phyloP scores from a whole-genome alignment of 2,329 filamentous ascomycete genomes.

The Beauveria sp. region DNA sequence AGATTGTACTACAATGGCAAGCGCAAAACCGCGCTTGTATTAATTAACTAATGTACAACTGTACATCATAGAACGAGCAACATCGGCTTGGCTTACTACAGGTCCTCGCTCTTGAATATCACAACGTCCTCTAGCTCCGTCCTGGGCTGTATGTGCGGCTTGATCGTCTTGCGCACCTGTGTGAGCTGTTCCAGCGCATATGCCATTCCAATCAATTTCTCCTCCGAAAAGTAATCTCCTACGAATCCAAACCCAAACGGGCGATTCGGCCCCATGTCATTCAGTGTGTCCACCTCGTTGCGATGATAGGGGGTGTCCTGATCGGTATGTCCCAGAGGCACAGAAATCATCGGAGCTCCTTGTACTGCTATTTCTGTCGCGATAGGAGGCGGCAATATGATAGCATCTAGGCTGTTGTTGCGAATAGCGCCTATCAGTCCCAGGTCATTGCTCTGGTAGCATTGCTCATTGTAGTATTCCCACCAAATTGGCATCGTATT shows the following conservation, averaged over 20 bases:
- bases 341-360: conserved; percentile 53
- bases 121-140: conserved; percentile 23
- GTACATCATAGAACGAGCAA: not conserved
- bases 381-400: conserved; percentile 50
- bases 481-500: conserved; percentile 51
- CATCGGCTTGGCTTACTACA: not conserved
- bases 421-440: conserved; percentile 53
- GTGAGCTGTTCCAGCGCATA: conserved; percentile 62
- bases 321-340: conserved; percentile 55
- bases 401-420: conserved; percentile 49
- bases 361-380: conserved; percentile 44
- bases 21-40: not conserved
- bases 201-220: conserved; percentile 53
- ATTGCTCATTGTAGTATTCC: conserved; percentile 45
- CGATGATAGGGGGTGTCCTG: conserved; percentile 35
- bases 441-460: conserved; percentile 44
- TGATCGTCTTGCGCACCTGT: conserved; percentile 19
- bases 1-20: not conserved
- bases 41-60: not conserved
- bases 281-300: conserved; percentile 42
- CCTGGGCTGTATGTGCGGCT: conserved; percentile 21
- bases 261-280: conserved; percentile 44
- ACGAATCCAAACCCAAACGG: conserved; percentile 58
- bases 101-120: not conserved
- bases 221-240: conserved; percentile 53